Evolutionary conservation across 306 rosid genomes (phyloP).

Genomic region (Acacia crassicarpa): DNA sequence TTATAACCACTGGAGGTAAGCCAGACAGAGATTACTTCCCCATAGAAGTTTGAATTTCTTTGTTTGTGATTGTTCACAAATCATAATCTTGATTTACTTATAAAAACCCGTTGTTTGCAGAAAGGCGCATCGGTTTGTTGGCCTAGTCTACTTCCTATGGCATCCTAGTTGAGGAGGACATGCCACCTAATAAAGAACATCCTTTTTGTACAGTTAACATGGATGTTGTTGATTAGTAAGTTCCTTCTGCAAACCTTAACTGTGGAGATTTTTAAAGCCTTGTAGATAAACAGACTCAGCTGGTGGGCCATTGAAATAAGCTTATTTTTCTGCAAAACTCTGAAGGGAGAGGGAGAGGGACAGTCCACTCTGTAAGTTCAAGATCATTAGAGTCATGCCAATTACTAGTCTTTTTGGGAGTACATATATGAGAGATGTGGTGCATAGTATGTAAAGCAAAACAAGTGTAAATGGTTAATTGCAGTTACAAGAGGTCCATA

Average conservation of each 20-base stretch:
- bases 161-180: slow-evolving; percentile 32
- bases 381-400: slow-evolving; percentile 33
- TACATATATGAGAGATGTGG: slow-evolving; percentile 23
- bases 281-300: slow-evolving; percentile 63
- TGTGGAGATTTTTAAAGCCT: slow-evolving; percentile 31
- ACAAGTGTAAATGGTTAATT: slow-evolving; percentile 57
- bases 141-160: slow-evolving; percentile 50
- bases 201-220: slow-evolving; percentile 75
- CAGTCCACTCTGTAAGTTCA: slow-evolving; percentile 45
- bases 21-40: slow-evolving; percentile 6
- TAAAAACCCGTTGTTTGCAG: slow-evolving; percentile 48
- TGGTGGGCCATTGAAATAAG: slow-evolving; percentile 38
- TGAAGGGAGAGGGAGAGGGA: slow-evolving; percentile 3
- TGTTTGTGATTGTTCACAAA: background rate
- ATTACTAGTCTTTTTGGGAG: slow-evolving; percentile 31
- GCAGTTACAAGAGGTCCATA: slow-evolving; percentile 32
- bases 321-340: slow-evolving; percentile 38
- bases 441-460: slow-evolving; percentile 49
- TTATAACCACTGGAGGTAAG: slow-evolving; percentile 89
- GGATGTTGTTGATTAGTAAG: slow-evolving; percentile 51
- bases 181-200: slow-evolving; percentile 41
- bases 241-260: slow-evolving; percentile 32
- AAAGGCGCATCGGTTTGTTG: slow-evolving; percentile 86
- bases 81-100: slow-evolving; percentile 20
- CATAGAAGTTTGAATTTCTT: slow-evolving; percentile 15